Conservation (phyloP, 2,329 filamentous ascomycete species). For the Epichloe amarillans region DNA sequence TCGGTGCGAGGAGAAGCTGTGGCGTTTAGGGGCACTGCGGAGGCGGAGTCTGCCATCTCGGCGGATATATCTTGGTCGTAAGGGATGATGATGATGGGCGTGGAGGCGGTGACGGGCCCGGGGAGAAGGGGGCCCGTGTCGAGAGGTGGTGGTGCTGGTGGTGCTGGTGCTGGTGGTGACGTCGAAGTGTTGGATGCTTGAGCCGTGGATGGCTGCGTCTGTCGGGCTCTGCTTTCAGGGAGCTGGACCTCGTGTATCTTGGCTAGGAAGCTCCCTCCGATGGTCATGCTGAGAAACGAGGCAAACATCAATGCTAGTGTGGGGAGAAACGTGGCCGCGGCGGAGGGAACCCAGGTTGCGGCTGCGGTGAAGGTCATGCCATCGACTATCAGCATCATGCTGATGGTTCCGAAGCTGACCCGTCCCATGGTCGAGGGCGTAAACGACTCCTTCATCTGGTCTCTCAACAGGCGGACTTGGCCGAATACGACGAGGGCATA, state of each 20-base stretch:
- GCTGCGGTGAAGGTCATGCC: slow-evolving; percentile 44
- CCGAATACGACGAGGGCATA: slow-evolving; percentile 43
- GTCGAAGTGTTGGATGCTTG: neutral
- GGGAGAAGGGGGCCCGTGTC: slow-evolving; percentile 20
- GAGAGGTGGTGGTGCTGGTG: slow-evolving; percentile 10
- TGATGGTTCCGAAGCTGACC: slow-evolving; percentile 50
- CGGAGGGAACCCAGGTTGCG: slow-evolving; percentile 42
- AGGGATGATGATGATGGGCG: slow-evolving; percentile 46
- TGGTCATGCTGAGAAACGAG: slow-evolving; percentile 41
- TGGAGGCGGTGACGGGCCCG: slow-evolving; percentile 25
- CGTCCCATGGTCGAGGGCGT: slow-evolving; percentile 55
- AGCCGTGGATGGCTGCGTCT: slow-evolving; percentile 15
- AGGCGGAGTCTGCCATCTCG: slow-evolving; percentile 36
- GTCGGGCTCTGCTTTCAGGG: slow-evolving; percentile 39
- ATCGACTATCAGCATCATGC: slow-evolving; percentile 50
- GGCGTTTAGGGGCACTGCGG: slow-evolving; percentile 19
- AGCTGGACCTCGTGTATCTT: slow-evolving; percentile 47
- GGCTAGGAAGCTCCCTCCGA: slow-evolving; percentile 43
- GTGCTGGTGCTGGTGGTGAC: neutral
- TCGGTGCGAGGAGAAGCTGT: slow-evolving; percentile 12
- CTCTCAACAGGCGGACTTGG: slow-evolving; percentile 49
- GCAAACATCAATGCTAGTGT: slow-evolving; percentile 39
- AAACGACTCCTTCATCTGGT: slow-evolving; percentile 51
- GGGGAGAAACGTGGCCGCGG: slow-evolving; percentile 41
- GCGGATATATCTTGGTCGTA: slow-evolving; percentile 51